Conservation (phyloP, 352 stramenopile species). For the Achlya hypogyna region DNA sequence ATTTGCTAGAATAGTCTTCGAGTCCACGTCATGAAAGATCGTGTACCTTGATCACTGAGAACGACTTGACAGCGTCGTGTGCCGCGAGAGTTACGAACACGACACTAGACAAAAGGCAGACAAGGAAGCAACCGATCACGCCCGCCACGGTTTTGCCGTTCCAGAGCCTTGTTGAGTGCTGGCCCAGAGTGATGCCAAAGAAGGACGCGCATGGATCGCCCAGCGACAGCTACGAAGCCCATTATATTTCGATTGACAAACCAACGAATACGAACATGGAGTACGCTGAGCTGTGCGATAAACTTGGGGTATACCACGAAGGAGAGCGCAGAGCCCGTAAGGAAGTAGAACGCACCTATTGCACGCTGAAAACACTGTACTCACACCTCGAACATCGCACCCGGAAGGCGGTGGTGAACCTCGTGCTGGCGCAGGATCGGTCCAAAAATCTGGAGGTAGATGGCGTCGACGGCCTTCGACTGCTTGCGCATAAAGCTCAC, state of each 20-base stretch:
- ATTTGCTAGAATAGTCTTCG: not conserved
- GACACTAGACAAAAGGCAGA: slow-evolving; percentile 10
- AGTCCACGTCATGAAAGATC: not conserved
- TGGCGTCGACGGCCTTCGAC: slow-evolving; percentile 6
- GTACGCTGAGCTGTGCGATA: slow-evolving; percentile 12
- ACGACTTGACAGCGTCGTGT: not conserved
- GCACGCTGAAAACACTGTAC: not conserved
- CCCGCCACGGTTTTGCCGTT: slow-evolving; percentile 18
- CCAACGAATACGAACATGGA: not conserved
- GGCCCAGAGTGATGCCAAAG: slow-evolving; percentile 18
- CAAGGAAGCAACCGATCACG: slow-evolving; percentile 16
- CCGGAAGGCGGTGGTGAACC: slow-evolving; percentile 9
- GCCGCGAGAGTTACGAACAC: not conserved
- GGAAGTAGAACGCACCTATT: slow-evolving; percentile 19
- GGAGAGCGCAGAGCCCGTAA: not conserved
- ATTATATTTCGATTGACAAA: not conserved
- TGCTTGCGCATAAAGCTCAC: slow-evolving; percentile 11
- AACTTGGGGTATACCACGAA: slow-evolving; percentile 13
- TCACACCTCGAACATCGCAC: not conserved
- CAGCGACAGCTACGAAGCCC: slow-evolving; percentile 6
- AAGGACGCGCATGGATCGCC: slow-evolving; percentile 19
- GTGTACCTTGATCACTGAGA: not conserved
- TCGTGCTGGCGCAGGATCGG: slow-evolving; percentile 19
- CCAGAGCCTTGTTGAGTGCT: slow-evolving; percentile 4
- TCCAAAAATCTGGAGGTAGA: slow-evolving; percentile 17